phyloP scores from a whole-genome alignment of 176 grass and related monocot species.

The Olyra latifolia region DNA sequence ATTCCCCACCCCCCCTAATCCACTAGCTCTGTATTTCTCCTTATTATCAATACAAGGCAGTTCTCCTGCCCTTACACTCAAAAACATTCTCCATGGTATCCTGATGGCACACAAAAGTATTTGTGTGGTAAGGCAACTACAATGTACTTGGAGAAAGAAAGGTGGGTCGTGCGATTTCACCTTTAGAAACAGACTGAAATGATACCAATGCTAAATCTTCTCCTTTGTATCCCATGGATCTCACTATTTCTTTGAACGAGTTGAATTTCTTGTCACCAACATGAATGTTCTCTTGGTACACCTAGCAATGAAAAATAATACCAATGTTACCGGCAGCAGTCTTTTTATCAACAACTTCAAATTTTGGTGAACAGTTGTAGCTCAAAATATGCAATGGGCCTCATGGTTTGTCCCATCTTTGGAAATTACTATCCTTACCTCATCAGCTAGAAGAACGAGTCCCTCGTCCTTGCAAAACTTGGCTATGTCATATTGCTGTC shows the following conservation, averaged over 20 bases:
- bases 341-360: slow-evolving; percentile 13
- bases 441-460: slow-evolving; percentile 94
- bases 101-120: slow-evolving; percentile 41
- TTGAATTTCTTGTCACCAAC: slow-evolving; percentile 85
- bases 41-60: too few species aligned
- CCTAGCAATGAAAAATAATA: slow-evolving; percentile 46
- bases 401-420: too few species aligned
- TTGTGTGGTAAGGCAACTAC: slow-evolving; percentile 20
- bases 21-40: too few species aligned
- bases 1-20: too few species aligned
- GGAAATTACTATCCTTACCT: slow-evolving; percentile 49
- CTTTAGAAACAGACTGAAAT: slow-evolving; percentile 93
- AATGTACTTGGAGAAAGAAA: neutral
- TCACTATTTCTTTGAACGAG: slow-evolving; percentile 92
- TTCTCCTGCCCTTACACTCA: too few species aligned
- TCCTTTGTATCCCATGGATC: slow-evolving; percentile 70
- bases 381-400: too few species aligned
- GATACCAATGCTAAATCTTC: slow-evolving; percentile 76
- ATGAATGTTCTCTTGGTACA: slow-evolving; percentile 96
- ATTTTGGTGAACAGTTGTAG: too few species aligned
- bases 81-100: slow-evolving; percentile 98
- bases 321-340: neutral
- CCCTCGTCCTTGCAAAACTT: slow-evolving; percentile 91
- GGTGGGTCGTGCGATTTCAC: slow-evolving; percentile 39
- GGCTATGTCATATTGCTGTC: slow-evolving; percentile 79